Conservation (phyloP, 176 grass and related monocot genomes). For the Oryza officinalis region DNA sequence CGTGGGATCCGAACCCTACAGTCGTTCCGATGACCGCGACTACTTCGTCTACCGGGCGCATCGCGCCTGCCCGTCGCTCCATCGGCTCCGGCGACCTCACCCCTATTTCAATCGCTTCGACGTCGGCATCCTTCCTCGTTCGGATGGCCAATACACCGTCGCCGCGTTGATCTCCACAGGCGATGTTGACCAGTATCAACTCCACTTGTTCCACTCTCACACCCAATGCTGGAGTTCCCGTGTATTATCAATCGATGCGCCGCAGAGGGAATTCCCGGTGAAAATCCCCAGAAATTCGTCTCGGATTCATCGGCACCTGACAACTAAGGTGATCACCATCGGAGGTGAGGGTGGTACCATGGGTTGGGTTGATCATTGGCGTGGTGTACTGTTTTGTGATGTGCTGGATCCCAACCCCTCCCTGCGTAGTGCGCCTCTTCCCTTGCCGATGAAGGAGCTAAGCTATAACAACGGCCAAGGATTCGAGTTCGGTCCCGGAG, state of each 20-base stretch:
- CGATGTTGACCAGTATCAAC: accelerated
- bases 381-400: background rate
- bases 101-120: background rate
- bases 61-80: background rate
- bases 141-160: background rate
- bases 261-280: background rate
- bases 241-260: too few species aligned
- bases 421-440: background rate
- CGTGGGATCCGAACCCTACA: accelerated
- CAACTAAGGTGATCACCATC: background rate
- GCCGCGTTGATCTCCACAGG: background rate
- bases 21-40: background rate
- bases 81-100: background rate
- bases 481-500: background rate
- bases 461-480: background rate
- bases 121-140: background rate
- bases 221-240: too few species aligned
- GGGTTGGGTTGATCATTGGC: conserved; percentile 11
- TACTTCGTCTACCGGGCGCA: conserved; percentile 22
- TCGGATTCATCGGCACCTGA: accelerated
- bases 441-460: background rate
- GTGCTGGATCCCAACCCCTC: background rate
- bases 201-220: background rate
- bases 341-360: background rate
- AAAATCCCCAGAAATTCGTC: background rate